phyloP scores from a whole-genome alignment of 148 eudicot genomes.

The Chenopodium suecicum region DNA sequence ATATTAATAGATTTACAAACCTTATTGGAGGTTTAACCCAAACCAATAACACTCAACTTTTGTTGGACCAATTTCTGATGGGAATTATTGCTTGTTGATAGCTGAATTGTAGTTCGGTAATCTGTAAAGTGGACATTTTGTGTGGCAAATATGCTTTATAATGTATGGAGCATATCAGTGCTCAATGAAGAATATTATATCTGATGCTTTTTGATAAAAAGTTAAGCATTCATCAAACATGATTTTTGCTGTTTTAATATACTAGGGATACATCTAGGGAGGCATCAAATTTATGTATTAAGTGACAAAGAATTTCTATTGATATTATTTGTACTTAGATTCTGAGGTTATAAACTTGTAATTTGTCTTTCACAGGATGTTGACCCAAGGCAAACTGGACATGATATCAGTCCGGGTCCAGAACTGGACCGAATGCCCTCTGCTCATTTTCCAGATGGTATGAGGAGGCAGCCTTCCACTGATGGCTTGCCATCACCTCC shows the following conservation, averaged over 20 bases:
- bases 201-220: neutral
- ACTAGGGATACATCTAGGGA: neutral
- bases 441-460: constrained; percentile 40
- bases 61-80: neutral
- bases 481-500: constrained; percentile 46
- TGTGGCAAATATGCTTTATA: neutral
- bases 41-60: neutral
- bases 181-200: neutral
- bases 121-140: neutral
- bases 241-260: neutral
- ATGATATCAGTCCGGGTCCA: constrained; percentile 32
- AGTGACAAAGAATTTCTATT: neutral
- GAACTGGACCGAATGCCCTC: constrained; percentile 46
- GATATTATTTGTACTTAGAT: neutral
- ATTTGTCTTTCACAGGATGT: constrained; percentile 40
- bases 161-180: neutral
- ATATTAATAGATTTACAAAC: neutral
- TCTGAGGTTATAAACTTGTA: neutral
- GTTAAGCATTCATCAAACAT: neutral
- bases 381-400: constrained; percentile 44
- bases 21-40: neutral
- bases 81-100: neutral
- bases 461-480: constrained; percentile 36
- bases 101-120: neutral
- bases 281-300: neutral